Base-by-base conservation (phyloP, 2,329 filamentous ascomycete genomes). In the Delphinella strobiligena region DNA sequence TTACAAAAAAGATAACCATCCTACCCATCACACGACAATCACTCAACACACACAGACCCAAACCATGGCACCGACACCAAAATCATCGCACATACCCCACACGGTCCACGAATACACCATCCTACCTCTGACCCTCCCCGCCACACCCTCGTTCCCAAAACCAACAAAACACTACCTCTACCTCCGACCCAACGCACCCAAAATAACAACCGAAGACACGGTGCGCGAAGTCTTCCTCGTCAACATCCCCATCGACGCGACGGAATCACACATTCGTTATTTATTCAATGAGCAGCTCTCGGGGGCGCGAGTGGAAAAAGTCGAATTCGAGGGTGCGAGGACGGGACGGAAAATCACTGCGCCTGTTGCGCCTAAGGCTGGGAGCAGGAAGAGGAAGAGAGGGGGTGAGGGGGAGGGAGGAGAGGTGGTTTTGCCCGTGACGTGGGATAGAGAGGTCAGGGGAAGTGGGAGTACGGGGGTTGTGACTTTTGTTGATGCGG, bases 171-270 rank as follows among this genome's bases (percentile, higher is more conserved):
- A 96, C 64, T 85, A 88, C 61, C 68, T 96, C 52, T 94, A 94
- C 64, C 64, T 96, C 40, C 84, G 85, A 48, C 77, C 77, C 40
- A 88, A 96, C 61, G 72, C 79, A 34, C 87, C 89, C 45, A 85
- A 82, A 62, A 72, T 83, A 31, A 77, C 83, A 11, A 82, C 81
- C 5, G 68, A 73, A 40, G 73, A 82, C 59, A 82, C 89, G 51
- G 66, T 75, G 12, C 79, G 88, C 50, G 87, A 83, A 45, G 71
- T 98, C 14, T 98, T 94, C 61, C 58, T 93, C n/a, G 82, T 88
- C 47, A 96, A 98, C 53, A 65, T 93, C 1, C 91, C 91, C 5
- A 69, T 81, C 46, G 88, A 95, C 55, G 80, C 85, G 43, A 93
- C 85, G 4, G 79, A 85, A 41, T 60, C 68, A 1, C 83, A 88